Conservation (phyloP, 805 yeast species). For the Komagataella phaffii region DNA sequence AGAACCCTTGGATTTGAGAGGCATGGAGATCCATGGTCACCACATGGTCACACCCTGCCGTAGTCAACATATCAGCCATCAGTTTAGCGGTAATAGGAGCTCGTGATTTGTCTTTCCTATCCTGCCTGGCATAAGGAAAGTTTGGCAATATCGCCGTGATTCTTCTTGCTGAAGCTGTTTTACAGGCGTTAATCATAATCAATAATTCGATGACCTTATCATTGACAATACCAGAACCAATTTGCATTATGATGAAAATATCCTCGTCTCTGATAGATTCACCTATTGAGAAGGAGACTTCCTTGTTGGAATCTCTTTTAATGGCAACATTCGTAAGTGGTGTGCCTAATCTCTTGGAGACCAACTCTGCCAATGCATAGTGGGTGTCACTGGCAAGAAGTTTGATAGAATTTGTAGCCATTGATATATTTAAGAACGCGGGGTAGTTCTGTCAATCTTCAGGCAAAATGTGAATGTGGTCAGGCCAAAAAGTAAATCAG, state of each 20-base stretch:
- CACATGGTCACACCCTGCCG: slow-evolving; percentile 80
- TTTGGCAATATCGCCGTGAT: slow-evolving; percentile 75
- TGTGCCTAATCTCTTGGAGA: slow-evolving; percentile 44
- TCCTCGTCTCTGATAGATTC: slow-evolving; percentile 83
- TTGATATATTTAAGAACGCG: slow-evolving; percentile 10
- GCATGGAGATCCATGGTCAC: slow-evolving; percentile 84
- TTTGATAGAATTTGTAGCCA: slow-evolving; percentile 66
- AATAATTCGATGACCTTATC: slow-evolving; percentile 63
- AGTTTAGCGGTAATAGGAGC: slow-evolving; percentile 81
- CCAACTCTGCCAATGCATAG: slow-evolving; percentile 57
- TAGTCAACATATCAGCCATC: slow-evolving; percentile 69
- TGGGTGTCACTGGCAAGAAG: slow-evolving; percentile 57
- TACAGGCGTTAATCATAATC: slow-evolving; percentile 73
- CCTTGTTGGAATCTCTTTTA: slow-evolving; percentile 58
- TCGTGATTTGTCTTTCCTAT: slow-evolving; percentile 71
- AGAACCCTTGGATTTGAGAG: slow-evolving; percentile 82
- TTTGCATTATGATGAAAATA: slow-evolving; percentile 65
- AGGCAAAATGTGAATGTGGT: background rate
- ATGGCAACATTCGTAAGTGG: slow-evolving; percentile 48
- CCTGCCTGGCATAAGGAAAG: slow-evolving; percentile 84
- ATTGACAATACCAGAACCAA: slow-evolving; percentile 67
- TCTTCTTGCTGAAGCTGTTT: slow-evolving; percentile 71
- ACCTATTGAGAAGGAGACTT: slow-evolving; percentile 63
- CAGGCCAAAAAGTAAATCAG: background rate
- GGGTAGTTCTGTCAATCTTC: background rate